phyloP scores from a whole-genome alignment of 441 rosid species.

The Erysimum cheiri region DNA sequence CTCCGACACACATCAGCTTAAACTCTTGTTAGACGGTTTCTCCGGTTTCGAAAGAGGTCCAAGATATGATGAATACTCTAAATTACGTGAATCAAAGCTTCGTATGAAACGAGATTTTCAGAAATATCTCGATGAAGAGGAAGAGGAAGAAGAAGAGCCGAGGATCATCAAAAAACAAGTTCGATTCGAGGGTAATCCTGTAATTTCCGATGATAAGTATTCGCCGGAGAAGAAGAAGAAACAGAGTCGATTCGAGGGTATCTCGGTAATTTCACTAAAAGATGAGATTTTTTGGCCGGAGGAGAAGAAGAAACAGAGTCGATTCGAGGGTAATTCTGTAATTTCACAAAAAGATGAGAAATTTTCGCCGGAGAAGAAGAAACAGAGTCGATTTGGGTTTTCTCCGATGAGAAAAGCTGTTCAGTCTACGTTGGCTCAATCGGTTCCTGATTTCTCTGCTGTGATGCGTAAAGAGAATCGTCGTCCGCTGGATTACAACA shows the following conservation, averaged over 20 bases:
- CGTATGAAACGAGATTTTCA: slow-evolving; percentile 48
- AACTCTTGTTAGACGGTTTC: slow-evolving; percentile 55
- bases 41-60: slow-evolving; percentile 79
- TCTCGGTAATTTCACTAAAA: slow-evolving; percentile 1
- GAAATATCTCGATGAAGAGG: slow-evolving; percentile 36
- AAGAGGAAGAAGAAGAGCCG: slow-evolving; percentile 27
- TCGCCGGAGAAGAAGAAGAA: too few relatives aligned
- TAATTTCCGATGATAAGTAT: too few relatives aligned
- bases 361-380: slow-evolving; percentile 34
- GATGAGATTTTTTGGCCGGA: slow-evolving; percentile 27
- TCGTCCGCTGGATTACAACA: slow-evolving; percentile 48
- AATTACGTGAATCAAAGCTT: slow-evolving; percentile 69
- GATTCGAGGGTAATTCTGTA: neutral
- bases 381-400: slow-evolving; percentile 49
- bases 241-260: neutral
- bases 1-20: slow-evolving; percentile 51
- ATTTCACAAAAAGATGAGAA: slow-evolving; percentile 6
- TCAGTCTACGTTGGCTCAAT: slow-evolving; percentile 65
- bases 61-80: slow-evolving; percentile 68
- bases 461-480: slow-evolving; percentile 75
- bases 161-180: slow-evolving; percentile 40
- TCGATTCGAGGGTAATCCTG: slow-evolving; percentile 26
- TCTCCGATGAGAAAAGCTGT: slow-evolving; percentile 46
- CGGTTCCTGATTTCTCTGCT: slow-evolving; percentile 81
- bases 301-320: slow-evolving; percentile 17